Evolutionary conservation across 768 basidiomycete species (phyloP), one percentile per base, ranked within the genome.

Genomic region (Hydnum rufescens): DNA sequence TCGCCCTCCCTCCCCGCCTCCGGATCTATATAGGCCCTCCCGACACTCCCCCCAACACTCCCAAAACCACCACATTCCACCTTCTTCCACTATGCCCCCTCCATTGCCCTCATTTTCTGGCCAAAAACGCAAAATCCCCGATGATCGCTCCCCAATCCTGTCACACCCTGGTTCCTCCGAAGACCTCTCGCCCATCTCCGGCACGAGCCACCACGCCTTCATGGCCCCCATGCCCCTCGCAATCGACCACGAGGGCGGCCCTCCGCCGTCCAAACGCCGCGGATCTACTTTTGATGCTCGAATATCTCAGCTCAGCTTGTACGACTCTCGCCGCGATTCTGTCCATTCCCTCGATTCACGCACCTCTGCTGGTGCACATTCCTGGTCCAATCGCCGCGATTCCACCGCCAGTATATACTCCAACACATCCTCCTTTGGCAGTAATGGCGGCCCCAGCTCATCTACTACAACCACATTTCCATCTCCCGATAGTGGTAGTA

Each of bases 241-340:
- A 16, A 44, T 28, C 23, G 29, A 29, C 52, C 51, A 42, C n/a
- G 22, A 82, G 54, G 52, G 57, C 32, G 76, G 67, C 4, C 85
- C 80, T 32, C 76, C 82, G 18, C 74, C 80, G 46, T 19, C 57
- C 48, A 90, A 90, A 64, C 77, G 87, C 58, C 75, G 87, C 47
- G 81, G 84, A 30, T 90, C 88, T 18, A 76, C 81, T 23, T 74
- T 86, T 58, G 87, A 89, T 58, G 78, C 82, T 4, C 70, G 79
- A 49, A 76, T 89, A 58, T 77, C 79, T 13, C 78, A 82, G 59
- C 69, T 86, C 58, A 80, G 74, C 62, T 66, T 87, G 58, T 75
- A 80, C 60, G 83, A 88, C 62, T 22, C 13, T 13, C 79, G 83
- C 49, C 75, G 85, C 55, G 76, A 77, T 61, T 39, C 36, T 39